phyloP scores from a whole-genome alignment of 2,329 filamentous ascomycete genomes.

The Stagonosporopsis vannaccii region DNA sequence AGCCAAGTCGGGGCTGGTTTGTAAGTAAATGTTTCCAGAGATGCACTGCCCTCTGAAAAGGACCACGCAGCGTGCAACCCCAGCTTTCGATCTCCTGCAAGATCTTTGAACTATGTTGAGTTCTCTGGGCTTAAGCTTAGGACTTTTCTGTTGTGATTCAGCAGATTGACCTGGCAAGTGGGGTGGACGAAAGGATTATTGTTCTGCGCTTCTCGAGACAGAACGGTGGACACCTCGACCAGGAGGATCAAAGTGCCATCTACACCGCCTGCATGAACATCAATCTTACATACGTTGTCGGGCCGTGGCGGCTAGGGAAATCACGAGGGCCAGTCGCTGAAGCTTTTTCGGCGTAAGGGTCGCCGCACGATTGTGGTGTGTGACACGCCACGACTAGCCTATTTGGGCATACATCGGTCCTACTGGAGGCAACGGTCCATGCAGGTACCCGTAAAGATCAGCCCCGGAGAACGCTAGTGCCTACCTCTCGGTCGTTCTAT shows the following conservation, averaged over 20 bases:
- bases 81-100: not conserved
- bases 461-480: not conserved
- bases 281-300: not conserved
- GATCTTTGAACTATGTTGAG: not conserved
- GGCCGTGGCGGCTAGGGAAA: not conserved
- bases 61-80: too few relatives aligned
- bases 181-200: not conserved
- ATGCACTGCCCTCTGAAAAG: not conserved
- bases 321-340: not conserved
- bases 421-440: not conserved
- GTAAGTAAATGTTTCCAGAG: not conserved
- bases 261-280: not conserved
- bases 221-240: not conserved
- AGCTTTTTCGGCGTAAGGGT: not conserved
- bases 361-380: not conserved
- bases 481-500: not conserved
- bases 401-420: not conserved
- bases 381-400: not conserved
- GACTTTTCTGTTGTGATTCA: too few relatives aligned
- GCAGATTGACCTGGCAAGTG: too few relatives aligned
- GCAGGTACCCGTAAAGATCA: not conserved
- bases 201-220: not conserved
- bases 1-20: not conserved
- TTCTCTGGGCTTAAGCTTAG: too few relatives aligned
- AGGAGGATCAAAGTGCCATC: not conserved